Base-by-base conservation (phyloP, 2,329 filamentous ascomycete species). In the Allantophomopsis cytisporea region DNA sequence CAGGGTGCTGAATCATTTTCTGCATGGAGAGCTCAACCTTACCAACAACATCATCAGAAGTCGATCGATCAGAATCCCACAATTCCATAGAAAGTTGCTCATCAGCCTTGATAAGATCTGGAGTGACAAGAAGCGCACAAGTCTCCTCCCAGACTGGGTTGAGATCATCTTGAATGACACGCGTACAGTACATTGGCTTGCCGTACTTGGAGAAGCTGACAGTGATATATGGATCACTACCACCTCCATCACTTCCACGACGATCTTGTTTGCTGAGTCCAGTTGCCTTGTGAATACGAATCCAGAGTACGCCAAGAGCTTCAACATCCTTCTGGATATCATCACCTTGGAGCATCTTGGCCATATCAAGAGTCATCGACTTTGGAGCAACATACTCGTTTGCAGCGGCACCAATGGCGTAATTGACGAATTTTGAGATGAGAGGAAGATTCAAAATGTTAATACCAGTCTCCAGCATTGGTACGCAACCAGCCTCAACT, bases 401-500 rank as follows among this genome's bases (percentile, higher is more conserved):
- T 2, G 83, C 82, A 0, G 88, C 86, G 0, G 91, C 78, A 31
- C 78, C 79, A 50, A 96, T 94, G 5, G 89, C 86, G 63, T 88
- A 94, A 60, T 95, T 94, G 59, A 95, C 89, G 54, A 98, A 96
- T 52, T 93, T 93, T 12, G 85, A 93, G 50, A 96, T 95, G 31
- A 96, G 60, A 0, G 89, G 89, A 8, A 96, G 64, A 50, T 96
- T 94, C 18, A 96, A 65, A 35, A 96, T 77, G 49, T 96, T 96
- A 44, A 93, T 79, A 2, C 87, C 89, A 47, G 77, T 81, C 55
- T 91, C 77, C n/a, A 95, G 60, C 80, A 96, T 91, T 0, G 91
- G 91, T 12, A 87, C 80, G 54, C 89, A 96, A 2, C 86, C 84
- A 13, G 88, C 89, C 51, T 82, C 73, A 4, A 96, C 81, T 52